Percentiles rank a stretch among this genome's conserved stretches.
These are phyloP conservation scores for Debaryomyces coudertii DNA, from an alignment of 1,139 yeast genomes.

Conservation along the genomic window DNA sequence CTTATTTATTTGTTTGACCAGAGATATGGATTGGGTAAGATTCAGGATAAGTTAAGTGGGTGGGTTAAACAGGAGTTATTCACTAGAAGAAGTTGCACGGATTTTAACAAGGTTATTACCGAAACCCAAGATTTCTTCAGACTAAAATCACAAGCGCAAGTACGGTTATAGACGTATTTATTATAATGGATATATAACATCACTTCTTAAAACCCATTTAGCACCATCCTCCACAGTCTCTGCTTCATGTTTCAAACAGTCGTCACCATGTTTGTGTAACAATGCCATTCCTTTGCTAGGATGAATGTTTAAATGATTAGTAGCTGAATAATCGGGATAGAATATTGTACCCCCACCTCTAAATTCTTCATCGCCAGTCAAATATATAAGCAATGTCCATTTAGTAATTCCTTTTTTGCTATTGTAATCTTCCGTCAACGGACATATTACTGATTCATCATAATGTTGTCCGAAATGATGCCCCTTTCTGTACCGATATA, in stretches of 20 bases:
- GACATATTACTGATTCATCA: constrained; percentile 57
- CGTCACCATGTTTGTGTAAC: constrained; percentile 69
- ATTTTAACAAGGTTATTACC: constrained; percentile 18
- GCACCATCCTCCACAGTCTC: constrained; percentile 54
- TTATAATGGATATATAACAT: constrained; percentile 42
- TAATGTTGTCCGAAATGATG: constrained; percentile 67
- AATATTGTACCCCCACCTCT: constrained; percentile 68
- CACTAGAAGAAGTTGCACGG: constrained; percentile 2
- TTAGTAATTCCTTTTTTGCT: constrained; percentile 44
- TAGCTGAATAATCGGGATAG: constrained; percentile 35
- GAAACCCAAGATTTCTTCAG: constrained; percentile 31
- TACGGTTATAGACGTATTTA: constrained; percentile 4
- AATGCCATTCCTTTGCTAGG: constrained; percentile 63
- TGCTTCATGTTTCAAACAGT: constrained; percentile 65
- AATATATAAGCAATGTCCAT: constrained; percentile 64
- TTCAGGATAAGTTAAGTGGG: constrained; percentile 66
- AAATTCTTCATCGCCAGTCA: constrained; percentile 61
- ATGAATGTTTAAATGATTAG: constrained; percentile 38
- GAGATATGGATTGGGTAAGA: constrained; percentile 53
- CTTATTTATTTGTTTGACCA: constrained; percentile 71
- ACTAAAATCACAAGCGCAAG: constrained; percentile 14
- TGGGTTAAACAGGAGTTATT: constrained; percentile 65
- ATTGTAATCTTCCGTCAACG: constrained; percentile 22
- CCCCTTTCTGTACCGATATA: constrained; percentile 59
- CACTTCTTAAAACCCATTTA: constrained; percentile 70